Conservation (phyloP, 495 filamentous ascomycete genomes). For the Staphylotrichum tortipilum region DNA sequence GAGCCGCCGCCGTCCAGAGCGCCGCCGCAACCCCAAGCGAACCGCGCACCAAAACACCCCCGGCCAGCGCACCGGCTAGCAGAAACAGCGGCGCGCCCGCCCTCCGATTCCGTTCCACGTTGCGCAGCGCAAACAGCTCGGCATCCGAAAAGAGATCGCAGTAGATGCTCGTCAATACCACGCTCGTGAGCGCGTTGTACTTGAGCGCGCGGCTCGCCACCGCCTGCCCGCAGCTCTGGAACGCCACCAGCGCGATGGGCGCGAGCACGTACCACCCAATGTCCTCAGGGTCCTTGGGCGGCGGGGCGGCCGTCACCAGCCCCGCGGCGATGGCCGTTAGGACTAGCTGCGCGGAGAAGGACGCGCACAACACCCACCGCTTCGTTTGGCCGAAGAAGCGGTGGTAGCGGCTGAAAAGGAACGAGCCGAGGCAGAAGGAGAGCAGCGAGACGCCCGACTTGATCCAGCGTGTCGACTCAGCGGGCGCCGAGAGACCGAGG, state of each 20-base stretch:
- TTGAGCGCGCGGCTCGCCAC: slow-evolving; percentile 57
- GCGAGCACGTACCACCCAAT: slow-evolving; percentile 50
- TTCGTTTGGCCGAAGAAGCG: slow-evolving; percentile 44
- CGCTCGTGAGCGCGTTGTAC: slow-evolving; percentile 54
- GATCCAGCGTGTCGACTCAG: slow-evolving; percentile 50
- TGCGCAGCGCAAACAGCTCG: slow-evolving; percentile 42
- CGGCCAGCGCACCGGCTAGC: slow-evolving; percentile 51
- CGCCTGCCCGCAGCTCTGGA: slow-evolving; percentile 63
- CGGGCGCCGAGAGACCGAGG: slow-evolving; percentile 51
- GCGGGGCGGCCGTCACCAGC: slow-evolving; percentile 42
- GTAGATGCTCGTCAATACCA: slow-evolving; percentile 64
- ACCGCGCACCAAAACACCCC: slow-evolving; percentile 51
- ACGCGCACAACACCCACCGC: slow-evolving; percentile 54
- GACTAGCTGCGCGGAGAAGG: slow-evolving; percentile 48
- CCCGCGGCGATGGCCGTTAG: slow-evolving; percentile 49
- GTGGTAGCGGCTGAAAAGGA: slow-evolving; percentile 56
- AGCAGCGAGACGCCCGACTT: slow-evolving; percentile 55
- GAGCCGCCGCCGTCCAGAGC: slow-evolving; percentile 50
- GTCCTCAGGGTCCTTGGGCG: slow-evolving; percentile 29
- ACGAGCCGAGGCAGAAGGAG: slow-evolving; percentile 59
- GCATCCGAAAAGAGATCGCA: slow-evolving; percentile 61
- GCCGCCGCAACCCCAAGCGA: slow-evolving; percentile 50
- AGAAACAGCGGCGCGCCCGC: slow-evolving; percentile 48
- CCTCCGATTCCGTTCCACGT: slow-evolving; percentile 52
- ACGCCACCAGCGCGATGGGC: slow-evolving; percentile 56